phyloP scores from a whole-genome alignment of 371 early-diverging fungal species.

The Actinomucor elegans region DNA sequence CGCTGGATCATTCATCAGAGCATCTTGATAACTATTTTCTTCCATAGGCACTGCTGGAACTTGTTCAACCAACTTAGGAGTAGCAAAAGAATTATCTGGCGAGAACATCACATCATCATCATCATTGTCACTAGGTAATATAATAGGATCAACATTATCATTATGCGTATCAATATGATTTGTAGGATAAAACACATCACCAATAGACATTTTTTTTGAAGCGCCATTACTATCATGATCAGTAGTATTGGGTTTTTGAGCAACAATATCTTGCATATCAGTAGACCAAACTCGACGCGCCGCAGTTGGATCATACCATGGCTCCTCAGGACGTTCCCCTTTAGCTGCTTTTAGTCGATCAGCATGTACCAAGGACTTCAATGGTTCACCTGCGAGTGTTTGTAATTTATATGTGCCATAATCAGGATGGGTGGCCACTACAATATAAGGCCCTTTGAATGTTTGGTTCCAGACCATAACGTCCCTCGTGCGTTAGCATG shows the following conservation, averaged over 20 bases:
- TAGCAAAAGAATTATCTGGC: too few species aligned
- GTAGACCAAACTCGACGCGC: background rate
- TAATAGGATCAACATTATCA: too few species aligned
- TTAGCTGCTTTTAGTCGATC: constrained; percentile 5
- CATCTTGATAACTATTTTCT: too few species aligned
- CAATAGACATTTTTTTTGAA: too few species aligned
- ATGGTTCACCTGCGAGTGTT: constrained; percentile 2
- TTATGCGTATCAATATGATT: too few species aligned
- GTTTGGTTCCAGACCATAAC: constrained; percentile 4
- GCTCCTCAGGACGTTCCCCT: background rate
- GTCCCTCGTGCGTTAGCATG: too few species aligned
- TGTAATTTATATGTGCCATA: constrained; percentile 3
- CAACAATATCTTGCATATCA: background rate
- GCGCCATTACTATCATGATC: background rate
- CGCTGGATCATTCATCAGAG: background rate
- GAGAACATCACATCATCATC: background rate
- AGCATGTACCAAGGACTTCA: too few species aligned
- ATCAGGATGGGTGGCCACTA: background rate
- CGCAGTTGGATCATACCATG: constrained; percentile 10
- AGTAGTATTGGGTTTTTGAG: background rate
- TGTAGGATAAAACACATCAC: too few species aligned
- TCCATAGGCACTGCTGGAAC: too few species aligned
- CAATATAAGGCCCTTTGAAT: constrained; percentile 5
- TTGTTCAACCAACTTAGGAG: too few species aligned
- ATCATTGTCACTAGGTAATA: background rate